Conservation (phyloP, 345 rosid species). For the Populus alba region DNA sequence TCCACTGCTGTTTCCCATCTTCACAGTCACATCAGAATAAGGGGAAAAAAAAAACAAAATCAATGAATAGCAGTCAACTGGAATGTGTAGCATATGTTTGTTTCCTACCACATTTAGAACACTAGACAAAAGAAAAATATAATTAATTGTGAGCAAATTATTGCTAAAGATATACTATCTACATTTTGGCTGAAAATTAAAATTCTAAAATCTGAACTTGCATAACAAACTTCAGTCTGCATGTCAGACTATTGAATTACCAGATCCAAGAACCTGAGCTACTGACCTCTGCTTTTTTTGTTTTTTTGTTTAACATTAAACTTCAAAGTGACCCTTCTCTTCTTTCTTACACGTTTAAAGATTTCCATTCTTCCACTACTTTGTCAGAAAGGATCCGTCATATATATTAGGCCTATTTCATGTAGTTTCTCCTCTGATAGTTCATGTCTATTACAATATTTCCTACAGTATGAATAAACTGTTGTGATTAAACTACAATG, state of each 20-base stretch:
- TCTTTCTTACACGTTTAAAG: background rate
- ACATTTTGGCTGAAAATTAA: background rate
- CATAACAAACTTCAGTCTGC: background rate
- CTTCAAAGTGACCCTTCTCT: background rate
- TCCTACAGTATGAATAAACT: background rate
- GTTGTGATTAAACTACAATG: background rate
- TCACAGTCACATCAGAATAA: background rate
- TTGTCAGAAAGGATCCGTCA: background rate
- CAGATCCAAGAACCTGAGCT: background rate
- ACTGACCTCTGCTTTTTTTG: background rate
- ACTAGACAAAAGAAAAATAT: background rate
- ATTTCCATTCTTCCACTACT: background rate
- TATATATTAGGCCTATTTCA: background rate
- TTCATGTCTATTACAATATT: background rate
- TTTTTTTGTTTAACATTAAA: too few relatives aligned
- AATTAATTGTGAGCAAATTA: background rate
- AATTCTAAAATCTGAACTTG: background rate
- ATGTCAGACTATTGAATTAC: background rate
- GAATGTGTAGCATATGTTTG: background rate
- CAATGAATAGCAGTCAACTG: background rate
- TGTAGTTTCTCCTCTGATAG: background rate
- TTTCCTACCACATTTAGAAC: background rate
- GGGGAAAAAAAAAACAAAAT: background rate
- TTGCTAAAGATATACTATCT: background rate
- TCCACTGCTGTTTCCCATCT: slow-evolving; percentile 59